phyloP scores from a whole-genome alignment of 2,329 filamentous ascomycete species.

The Trichoderma pleuroti region DNA sequence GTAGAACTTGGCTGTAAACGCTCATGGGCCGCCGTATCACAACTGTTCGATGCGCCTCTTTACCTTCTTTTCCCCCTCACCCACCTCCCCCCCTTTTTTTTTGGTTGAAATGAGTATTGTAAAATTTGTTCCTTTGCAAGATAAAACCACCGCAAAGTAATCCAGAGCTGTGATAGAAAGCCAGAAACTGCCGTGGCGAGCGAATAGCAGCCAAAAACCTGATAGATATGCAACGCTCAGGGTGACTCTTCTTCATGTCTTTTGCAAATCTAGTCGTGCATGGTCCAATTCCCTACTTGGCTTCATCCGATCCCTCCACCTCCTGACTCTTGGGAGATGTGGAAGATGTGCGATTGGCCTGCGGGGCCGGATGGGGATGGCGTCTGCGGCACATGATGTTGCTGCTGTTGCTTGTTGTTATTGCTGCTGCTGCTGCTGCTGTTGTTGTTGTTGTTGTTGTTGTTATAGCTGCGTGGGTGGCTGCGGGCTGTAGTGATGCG shows the following conservation, averaged over 20 bases:
- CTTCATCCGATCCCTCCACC: constrained; percentile 43
- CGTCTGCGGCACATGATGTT: constrained; percentile 48
- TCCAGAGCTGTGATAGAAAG: constrained; percentile 25
- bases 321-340: constrained; percentile 32
- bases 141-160: constrained; percentile 17
- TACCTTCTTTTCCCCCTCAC: neutral
- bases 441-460: constrained; percentile 53
- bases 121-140: neutral
- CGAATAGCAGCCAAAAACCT: constrained; percentile 24
- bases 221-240: constrained; percentile 25
- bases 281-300: constrained; percentile 36
- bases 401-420: constrained; percentile 40
- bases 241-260: constrained; percentile 8
- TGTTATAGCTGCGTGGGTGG: constrained; percentile 50
- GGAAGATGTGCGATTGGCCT: constrained; percentile 35
- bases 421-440: constrained; percentile 54
- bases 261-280: constrained; percentile 19
- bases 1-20: constrained; percentile 15
- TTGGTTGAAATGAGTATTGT: constrained; percentile 1
- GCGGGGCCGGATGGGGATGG: constrained; percentile 38
- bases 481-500: constrained; percentile 60
- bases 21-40: constrained; percentile 21
- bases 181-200: constrained; percentile 25
- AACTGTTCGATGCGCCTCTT: constrained; percentile 18
- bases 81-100: neutral